Conservation (phyloP, 2,329 filamentous ascomycete species). For the Zymoseptoria brevis region DNA sequence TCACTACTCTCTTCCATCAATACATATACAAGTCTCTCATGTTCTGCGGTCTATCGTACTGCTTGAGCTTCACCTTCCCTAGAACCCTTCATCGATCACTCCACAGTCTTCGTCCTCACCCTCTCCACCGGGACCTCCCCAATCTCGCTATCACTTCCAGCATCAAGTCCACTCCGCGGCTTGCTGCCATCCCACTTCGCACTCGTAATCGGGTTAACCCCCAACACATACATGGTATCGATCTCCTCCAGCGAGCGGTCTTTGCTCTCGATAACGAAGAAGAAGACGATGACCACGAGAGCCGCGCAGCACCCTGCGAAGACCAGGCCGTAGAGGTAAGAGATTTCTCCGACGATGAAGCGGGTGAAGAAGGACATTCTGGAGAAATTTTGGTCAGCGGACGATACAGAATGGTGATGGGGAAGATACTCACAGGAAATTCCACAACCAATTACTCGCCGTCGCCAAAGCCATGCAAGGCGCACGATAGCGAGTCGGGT, state of each 20-base stretch:
- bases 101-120: slow-evolving; percentile 14
- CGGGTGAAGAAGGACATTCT: slow-evolving; percentile 32
- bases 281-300: slow-evolving; percentile 30
- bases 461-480: slow-evolving; percentile 40
- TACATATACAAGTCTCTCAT: background rate
- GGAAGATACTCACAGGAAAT: slow-evolving; percentile 27
- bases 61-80: background rate
- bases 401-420: slow-evolving; percentile 16
- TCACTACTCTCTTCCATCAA: background rate
- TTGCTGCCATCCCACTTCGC: slow-evolving; percentile 27
- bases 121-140: slow-evolving; percentile 6
- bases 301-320: slow-evolving; percentile 32
- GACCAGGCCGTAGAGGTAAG: slow-evolving; percentile 34
- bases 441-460: slow-evolving; percentile 38
- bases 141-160: slow-evolving; percentile 8
- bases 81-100: slow-evolving; percentile 6
- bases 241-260: slow-evolving; percentile 34
- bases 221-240: slow-evolving; percentile 33
- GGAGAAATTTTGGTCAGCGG: background rate
- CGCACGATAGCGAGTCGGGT: slow-evolving; percentile 33
- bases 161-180: slow-evolving; percentile 17
- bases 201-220: slow-evolving; percentile 27
- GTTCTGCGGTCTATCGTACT: too few species aligned
- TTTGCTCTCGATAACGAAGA: slow-evolving; percentile 34
- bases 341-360: slow-evolving; percentile 32